Base-by-base conservation (phyloP, 2,329 filamentous ascomycete species). In the Nakataea oryzae region DNA sequence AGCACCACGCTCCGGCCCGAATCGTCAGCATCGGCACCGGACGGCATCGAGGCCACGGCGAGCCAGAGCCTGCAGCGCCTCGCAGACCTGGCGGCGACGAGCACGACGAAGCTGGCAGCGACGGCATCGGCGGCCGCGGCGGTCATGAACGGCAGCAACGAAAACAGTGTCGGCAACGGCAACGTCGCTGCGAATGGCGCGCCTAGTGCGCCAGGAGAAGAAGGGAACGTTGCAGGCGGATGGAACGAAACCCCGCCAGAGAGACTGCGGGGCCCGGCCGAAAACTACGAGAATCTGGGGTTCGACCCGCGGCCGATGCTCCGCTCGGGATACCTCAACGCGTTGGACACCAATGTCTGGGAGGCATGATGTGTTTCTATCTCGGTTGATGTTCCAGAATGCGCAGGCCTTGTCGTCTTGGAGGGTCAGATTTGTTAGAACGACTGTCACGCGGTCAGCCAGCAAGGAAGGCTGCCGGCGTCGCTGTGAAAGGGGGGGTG, bases 1-100 rank as follows among this genome's bases (percentile, higher is more conserved):
- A 21, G 9, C 60, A 41, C 26, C 50, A 7, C 50, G 12, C 12
- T 27, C 41, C 29, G 29, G 26, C 73, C 72, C 21, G 73, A 54
- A 11, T 57, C 61, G 1, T 57, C 62, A 3, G 57, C 64, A n/a
- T 47, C 59, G 13, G 55, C 62, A 2, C 14, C 58, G 28, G 62
- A 50, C n/a, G 59, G 54, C 47, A 30, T 72, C 26, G 75, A 75
- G 65, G 72, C 72, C 27, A 74, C 76, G 58, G 78, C 74, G 61
- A 85, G 77, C 69, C 81, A 78, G 64, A 80, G 81, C 41, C 74
- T 89, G 59, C 84, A 88, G 70, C 84, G 66, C 41, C 64, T 68
- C 21, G 67, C 67, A 8, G 67, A 68, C 66, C 67, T 82, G 58
- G 80, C 80, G 8, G 81, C 79, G 11, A 78, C 78, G 8, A 75